A percentile compares a stretch with the other conserved stretches of the same genome.
phyloP scores from a whole-genome alignment of 2,329 filamentous ascomycete genomes.

The Colletotrichum sp. region DNA sequence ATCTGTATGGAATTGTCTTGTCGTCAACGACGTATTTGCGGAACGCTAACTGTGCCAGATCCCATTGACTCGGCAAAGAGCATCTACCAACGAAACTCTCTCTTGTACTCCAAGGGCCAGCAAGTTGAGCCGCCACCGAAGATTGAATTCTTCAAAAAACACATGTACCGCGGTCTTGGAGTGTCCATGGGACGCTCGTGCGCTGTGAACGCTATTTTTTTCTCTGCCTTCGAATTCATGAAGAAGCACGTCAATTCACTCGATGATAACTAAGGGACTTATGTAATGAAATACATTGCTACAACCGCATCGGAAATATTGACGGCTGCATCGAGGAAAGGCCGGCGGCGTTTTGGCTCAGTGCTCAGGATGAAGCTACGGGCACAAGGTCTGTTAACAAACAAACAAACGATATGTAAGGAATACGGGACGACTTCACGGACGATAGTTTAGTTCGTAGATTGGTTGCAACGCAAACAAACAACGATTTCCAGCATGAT shows the following conservation, averaged over 20 bases:
- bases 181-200: slow-evolving; percentile 85
- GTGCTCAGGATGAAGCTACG: neutral
- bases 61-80: slow-evolving; percentile 85
- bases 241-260: slow-evolving; percentile 70
- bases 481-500: neutral
- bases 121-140: slow-evolving; percentile 69
- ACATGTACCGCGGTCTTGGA: slow-evolving; percentile 83
- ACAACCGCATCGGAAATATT: neutral
- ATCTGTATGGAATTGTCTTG: slow-evolving; percentile 60
- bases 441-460: neutral
- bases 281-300: neutral
- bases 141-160: slow-evolving; percentile 77
- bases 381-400: neutral
- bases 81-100: slow-evolving; percentile 82
- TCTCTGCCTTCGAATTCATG: slow-evolving; percentile 84
- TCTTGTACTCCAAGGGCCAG: slow-evolving; percentile 71
- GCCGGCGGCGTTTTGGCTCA: slow-evolving; percentile 1
- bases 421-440: neutral
- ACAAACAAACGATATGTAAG: neutral
- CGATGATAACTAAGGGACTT: slow-evolving; percentile 43
- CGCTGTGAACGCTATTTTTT: slow-evolving; percentile 87
- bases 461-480: neutral
- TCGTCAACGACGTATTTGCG: neutral
- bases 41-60: slow-evolving; percentile 41
- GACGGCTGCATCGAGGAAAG: neutral